Conservation (phyloP, 257 asterid genomes). For the Misopates orontium region DNA sequence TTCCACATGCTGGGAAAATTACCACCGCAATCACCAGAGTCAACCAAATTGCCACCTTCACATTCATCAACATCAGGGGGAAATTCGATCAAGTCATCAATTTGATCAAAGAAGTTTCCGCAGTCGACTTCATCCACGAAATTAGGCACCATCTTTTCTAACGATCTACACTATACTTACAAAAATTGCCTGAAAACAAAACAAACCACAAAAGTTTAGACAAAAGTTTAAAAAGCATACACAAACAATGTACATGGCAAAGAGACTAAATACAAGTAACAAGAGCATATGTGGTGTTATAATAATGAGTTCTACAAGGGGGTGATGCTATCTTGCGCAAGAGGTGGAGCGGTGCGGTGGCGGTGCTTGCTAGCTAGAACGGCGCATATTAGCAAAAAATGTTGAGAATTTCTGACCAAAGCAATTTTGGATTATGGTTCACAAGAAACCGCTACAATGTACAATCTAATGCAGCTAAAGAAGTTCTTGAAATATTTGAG, state of each 20-base stretch:
- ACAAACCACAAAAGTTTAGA: not conserved
- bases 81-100: slow-evolving; percentile 83
- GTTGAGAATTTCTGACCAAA: slow-evolving; percentile 20
- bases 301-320: no score
- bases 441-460: slow-evolving; percentile 11
- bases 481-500: slow-evolving; percentile 16
- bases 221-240: not conserved
- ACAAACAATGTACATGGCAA: no score
- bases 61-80: slow-evolving; percentile 59
- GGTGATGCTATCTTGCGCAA: slow-evolving; percentile 30
- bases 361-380: slow-evolving; percentile 38
- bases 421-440: slow-evolving; percentile 34
- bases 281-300: no score
- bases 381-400: slow-evolving; percentile 35
- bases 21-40: slow-evolving; percentile 44
- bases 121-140: slow-evolving; percentile 69
- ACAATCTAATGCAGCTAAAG: slow-evolving; percentile 11
- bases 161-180: not conserved
- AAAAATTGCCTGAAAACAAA: not conserved
- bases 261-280: no score
- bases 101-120: slow-evolving; percentile 76
- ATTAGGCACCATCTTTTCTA: slow-evolving; percentile 56
- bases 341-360: not conserved
- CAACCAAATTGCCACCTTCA: slow-evolving; percentile 40
- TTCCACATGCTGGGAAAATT: slow-evolving; percentile 68